These are phyloP conservation scores for Penicillium psychrosexuale DNA, from an alignment of 2,329 filamentous ascomycete species.

Conservation along the genomic window DNA sequence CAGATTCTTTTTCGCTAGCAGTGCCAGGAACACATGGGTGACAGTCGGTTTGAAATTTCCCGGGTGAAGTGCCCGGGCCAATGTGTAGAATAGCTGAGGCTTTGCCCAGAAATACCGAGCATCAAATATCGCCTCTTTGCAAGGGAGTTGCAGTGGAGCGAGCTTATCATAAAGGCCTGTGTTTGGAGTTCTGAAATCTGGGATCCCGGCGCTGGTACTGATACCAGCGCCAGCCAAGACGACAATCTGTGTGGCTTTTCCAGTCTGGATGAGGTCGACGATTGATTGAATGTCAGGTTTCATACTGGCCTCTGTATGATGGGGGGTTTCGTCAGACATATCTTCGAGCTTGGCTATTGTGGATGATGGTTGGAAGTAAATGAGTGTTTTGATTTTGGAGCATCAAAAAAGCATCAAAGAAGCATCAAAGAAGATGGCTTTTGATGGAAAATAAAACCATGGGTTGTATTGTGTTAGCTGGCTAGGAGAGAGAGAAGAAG, in stretches of 20 bases:
- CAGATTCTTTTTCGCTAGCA: slow-evolving; percentile 69
- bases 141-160: slow-evolving; percentile 71
- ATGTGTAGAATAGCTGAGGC: slow-evolving; percentile 78
- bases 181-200: slow-evolving; percentile 81
- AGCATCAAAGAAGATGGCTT: too few species aligned
- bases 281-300: slow-evolving; percentile 9
- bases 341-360: not conserved
- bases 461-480: too few species aligned
- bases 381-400: not conserved
- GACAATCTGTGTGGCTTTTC: slow-evolving; percentile 18
- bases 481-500: too few species aligned
- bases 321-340: not conserved
- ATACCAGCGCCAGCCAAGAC: slow-evolving; percentile 69
- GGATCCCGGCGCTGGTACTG: slow-evolving; percentile 57
- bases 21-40: slow-evolving; percentile 74
- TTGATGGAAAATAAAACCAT: too few species aligned
- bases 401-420: not conserved
- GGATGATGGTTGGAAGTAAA: not conserved
- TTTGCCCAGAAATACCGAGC: slow-evolving; percentile 75
- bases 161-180: slow-evolving; percentile 86
- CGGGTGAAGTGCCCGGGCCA: slow-evolving; percentile 81
- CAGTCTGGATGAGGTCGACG: slow-evolving; percentile 15
- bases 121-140: slow-evolving; percentile 83
- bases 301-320: not conserved
- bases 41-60: slow-evolving; percentile 79